A percentile compares a stretch with the other conserved stretches of the same genome.
These are phyloP conservation scores for Xylaria sp. DNA, from an alignment of 2,329 filamentous ascomycete species.

Conservation along the genomic window DNA sequence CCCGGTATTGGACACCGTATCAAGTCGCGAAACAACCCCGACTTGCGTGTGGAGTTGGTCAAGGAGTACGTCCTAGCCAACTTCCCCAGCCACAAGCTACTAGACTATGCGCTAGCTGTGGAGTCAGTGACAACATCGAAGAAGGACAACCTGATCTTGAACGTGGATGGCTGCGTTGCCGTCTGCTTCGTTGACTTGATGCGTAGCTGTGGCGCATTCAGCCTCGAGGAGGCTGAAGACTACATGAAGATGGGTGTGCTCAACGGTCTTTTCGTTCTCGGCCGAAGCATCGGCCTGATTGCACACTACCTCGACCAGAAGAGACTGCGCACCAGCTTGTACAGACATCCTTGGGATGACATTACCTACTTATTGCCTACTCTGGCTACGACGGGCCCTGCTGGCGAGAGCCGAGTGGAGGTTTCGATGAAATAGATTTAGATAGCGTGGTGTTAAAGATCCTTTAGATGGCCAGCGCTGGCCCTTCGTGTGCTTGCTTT, in stretches of 20 bases:
- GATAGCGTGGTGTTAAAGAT: constrained; percentile 36
- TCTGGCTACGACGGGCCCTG: constrained; percentile 71
- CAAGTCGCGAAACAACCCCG: constrained; percentile 99
- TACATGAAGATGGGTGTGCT: constrained; percentile 99
- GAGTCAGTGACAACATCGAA: constrained; percentile 98
- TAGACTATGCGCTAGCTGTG: constrained; percentile 97
- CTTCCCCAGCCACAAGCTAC: constrained; percentile 97
- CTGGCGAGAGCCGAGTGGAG: constrained; percentile 88
- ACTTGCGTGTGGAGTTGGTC: constrained; percentile 98
- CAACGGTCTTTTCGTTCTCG: constrained; percentile 98
- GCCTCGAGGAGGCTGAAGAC: constrained; percentile 93
- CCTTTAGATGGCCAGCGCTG: constrained; percentile 23
- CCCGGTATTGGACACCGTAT: constrained; percentile 99
- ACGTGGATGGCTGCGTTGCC: constrained; percentile 97
- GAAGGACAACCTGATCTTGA: constrained; percentile 99
- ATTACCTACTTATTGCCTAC: constrained; percentile 93
- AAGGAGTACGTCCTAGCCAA: constrained; percentile 98
- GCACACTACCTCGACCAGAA: constrained; percentile 99
- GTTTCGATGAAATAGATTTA: constrained; percentile 69
- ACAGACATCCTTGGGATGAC: constrained; percentile 99
- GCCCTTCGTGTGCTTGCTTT: constrained; percentile 29
- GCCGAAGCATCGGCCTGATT: constrained; percentile 97
- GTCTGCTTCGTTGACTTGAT: constrained; percentile 98
- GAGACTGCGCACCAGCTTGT: constrained; percentile 95
- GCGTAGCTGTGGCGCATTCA: constrained; percentile 98